Base-by-base conservation (phyloP, 306 rosid species). In the Inga laurina region DNA sequence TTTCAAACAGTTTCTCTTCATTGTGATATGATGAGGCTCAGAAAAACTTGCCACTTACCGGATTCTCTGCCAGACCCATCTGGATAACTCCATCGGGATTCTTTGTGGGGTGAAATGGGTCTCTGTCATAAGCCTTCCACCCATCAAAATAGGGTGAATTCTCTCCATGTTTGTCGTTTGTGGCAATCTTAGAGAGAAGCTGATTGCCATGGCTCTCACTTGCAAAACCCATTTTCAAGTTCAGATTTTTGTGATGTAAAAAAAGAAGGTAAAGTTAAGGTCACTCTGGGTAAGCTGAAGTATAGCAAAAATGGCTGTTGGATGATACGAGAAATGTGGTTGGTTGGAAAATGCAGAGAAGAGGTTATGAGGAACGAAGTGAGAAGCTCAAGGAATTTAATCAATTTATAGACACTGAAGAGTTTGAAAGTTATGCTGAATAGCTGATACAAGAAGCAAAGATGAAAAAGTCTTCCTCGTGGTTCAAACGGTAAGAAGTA, bases 61-160 rank as follows among this genome's bases (percentile, higher is more conserved):
- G 99, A 67, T 96, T 96, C 82, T 96, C 99, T 10, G 99, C 93
- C 27, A 96, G 96, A 74, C 99, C 99, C 98, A 93, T 92, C 62
- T 96, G 99, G 68, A 96, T 91, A 61, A 96, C 98, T 9, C 99
- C 99, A 0, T 72, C 65, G 3, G 94, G 93, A 70, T 96, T 96
- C 4, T 88, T n/a, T 2, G 66, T 81, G 1, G 88, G 90, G 75
- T 96, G 94, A 76, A 85, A 96, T n/a, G 97, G 99, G 84, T 96
- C 82, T 66, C 21, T 62, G 18, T 96, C 93, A 57, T 96, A 96
- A 0, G 98, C 97, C 66, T 92, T 93, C 98, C 93, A 96, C 5
- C 99, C 99, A 68, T 93, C 94, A 35, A 96, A 93, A 70, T 96
- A 96, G 0, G 97, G 90, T 5, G 97, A 86, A 67, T 93, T 86